A percentile compares a stretch with the other conserved stretches of the same genome.
Conservation (phyloP, 345 rosid genomes). For the Punica granatum region DNA sequence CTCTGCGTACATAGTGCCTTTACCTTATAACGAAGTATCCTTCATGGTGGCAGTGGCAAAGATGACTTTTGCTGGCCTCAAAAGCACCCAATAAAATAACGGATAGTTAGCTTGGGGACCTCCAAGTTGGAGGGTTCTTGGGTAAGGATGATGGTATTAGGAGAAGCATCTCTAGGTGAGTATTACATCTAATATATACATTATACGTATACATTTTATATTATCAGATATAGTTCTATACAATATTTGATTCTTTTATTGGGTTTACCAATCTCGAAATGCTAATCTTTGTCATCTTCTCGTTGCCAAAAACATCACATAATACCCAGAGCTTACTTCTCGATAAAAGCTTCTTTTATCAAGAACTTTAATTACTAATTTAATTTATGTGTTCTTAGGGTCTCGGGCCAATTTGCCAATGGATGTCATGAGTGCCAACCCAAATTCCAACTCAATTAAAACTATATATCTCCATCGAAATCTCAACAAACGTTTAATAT, state of each 20-base stretch:
- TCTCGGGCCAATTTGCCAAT: conserved; percentile 24
- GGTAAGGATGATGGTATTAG: conserved; percentile 6
- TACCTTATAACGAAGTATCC: no score
- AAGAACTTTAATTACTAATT: conserved; percentile 8
- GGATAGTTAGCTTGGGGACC: background rate
- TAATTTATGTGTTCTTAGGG: conserved; percentile 19
- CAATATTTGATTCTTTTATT: conserved; percentile 10
- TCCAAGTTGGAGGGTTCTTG: background rate
- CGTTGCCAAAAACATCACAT: conserved; percentile 31
- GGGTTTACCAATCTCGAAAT: conserved; percentile 30
- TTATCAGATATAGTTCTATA: conserved; percentile 5
- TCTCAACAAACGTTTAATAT: background rate
- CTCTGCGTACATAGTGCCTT: no score
- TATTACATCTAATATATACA: background rate
- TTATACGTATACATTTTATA: background rate
- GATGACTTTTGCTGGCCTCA: no score
- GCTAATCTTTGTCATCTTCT: conserved; percentile 41
- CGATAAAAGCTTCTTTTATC: conserved; percentile 6
- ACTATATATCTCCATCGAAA: background rate
- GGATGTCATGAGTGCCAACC: conserved; percentile 40
- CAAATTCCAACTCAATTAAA: conserved; percentile 15
- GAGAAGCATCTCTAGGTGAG: conserved; percentile 44
- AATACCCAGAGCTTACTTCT: conserved; percentile 16
- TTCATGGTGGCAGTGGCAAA: no score
- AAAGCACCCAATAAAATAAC: background rate